Conservation (phyloP, 164 flowering plant genomes). For the Hamamelis virginiana region DNA sequence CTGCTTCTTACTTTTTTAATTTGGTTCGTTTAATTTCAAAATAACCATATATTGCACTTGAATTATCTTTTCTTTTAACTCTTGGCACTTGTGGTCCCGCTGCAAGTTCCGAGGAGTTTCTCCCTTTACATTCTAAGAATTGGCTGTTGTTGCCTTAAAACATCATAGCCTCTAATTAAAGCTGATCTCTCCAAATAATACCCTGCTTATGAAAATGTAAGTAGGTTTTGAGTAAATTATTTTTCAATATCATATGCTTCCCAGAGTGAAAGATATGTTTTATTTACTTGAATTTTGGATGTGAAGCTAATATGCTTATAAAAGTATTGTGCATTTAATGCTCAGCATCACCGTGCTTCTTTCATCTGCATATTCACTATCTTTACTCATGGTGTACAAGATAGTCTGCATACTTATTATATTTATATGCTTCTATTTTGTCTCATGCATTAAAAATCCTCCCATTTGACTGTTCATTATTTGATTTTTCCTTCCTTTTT, state of each 20-base stretch:
- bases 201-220: background rate
- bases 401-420: background rate
- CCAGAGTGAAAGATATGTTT: background rate
- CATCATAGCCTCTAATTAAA: background rate
- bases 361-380: background rate
- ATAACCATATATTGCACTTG: background rate
- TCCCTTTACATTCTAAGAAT: background rate
- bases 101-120: background rate
- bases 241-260: too few species aligned
- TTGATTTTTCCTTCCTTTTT: constrained; percentile 8
- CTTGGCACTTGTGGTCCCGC: background rate
- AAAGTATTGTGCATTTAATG: background rate
- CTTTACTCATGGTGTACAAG: background rate
- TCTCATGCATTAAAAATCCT: background rate
- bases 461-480: background rate
- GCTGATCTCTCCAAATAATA: background rate
- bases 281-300: background rate
- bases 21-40: too few species aligned
- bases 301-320: background rate
- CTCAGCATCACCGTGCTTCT: background rate
- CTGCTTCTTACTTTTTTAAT: background rate
- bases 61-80: background rate
- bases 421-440: background rate
- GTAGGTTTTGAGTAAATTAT: background rate
- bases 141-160: background rate